Percentiles rank a stretch among this genome's conserved stretches.
Evolutionary conservation across 257 asterid species (phyloP).

Genomic region (Solanum ossicruentum): DNA sequence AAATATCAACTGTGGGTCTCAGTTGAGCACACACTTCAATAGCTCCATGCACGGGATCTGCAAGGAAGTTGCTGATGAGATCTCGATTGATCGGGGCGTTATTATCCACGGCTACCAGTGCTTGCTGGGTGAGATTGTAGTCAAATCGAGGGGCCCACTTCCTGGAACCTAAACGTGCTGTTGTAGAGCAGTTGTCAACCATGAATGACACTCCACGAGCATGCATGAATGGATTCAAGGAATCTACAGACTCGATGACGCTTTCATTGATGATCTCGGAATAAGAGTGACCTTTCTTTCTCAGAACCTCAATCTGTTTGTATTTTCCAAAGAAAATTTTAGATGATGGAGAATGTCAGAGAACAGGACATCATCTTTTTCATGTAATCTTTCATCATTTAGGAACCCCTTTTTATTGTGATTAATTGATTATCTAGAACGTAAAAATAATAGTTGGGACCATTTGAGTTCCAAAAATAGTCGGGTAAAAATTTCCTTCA

Average conservation of each 20-base stretch:
- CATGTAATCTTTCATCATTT: not conserved
- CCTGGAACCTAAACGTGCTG: slow-evolving; percentile 86
- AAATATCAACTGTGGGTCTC: slow-evolving; percentile 94
- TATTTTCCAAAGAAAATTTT: not conserved
- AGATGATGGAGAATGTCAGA: not conserved
- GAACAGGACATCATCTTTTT: not conserved
- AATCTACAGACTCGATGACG: slow-evolving; percentile 85
- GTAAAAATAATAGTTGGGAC: too few relatives aligned
- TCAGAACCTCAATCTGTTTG: slow-evolving; percentile 67
- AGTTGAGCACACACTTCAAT: slow-evolving; percentile 73
- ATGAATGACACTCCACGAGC: slow-evolving; percentile 97
- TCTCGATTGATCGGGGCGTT: slow-evolving; percentile 54
- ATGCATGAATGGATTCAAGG: slow-evolving; percentile 92
- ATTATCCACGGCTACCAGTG: slow-evolving; percentile 69
- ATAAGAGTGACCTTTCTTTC: slow-evolving; percentile 95
- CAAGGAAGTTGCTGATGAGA: slow-evolving; percentile 76
- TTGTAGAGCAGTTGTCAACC: slow-evolving; percentile 97
- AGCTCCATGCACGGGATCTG: slow-evolving; percentile 79
- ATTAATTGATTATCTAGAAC: not conserved
- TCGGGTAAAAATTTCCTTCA: not conserved
- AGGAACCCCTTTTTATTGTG: not conserved
- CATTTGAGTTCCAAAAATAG: not conserved
- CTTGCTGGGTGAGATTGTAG: slow-evolving; percentile 83
- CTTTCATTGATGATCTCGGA: slow-evolving; percentile 91
- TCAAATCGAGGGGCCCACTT: slow-evolving; percentile 97